These are phyloP conservation scores for Mucor saturninus DNA, from an alignment of 371 early-diverging fungal species.

Conservation along the genomic window DNA sequence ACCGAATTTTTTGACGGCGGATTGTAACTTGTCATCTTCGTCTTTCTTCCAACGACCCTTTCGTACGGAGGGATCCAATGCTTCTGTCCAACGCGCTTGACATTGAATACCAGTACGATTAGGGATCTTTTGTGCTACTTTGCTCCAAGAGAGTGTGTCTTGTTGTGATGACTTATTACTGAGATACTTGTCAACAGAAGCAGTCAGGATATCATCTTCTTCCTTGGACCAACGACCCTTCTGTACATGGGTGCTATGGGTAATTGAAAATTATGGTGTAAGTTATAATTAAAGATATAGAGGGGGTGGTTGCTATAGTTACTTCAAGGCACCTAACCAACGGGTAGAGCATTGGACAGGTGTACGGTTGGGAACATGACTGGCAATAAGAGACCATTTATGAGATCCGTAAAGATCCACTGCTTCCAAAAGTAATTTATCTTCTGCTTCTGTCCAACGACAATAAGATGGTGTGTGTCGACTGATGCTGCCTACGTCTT, in stretches of 20 bases:
- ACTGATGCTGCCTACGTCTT: constrained; percentile 6
- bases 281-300: no score
- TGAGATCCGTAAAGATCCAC: constrained; percentile 36
- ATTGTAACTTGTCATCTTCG: constrained; percentile 56
- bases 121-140: constrained; percentile 45
- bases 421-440: constrained; percentile 26
- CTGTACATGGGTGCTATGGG: constrained; percentile 42
- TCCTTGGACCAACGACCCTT: constrained; percentile 61
- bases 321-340: constrained; percentile 58
- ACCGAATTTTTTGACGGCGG: constrained; percentile 45
- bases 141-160: constrained; percentile 50
- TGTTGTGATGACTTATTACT: constrained; percentile 14
- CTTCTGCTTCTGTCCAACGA: constrained; percentile 38
- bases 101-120: constrained; percentile 59
- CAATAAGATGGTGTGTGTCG: constrained; percentile 23
- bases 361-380: constrained; percentile 51
- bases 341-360: constrained; percentile 60
- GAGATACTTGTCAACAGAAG: constrained; percentile 35
- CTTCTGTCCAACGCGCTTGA: constrained; percentile 67
- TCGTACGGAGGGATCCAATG: constrained; percentile 62
- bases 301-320: constrained; percentile 1
- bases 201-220: constrained; percentile 53
- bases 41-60: constrained; percentile 62
- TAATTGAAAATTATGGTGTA: not conserved
- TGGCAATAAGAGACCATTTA: constrained; percentile 57